Conservation (phyloP, 331 rosid species). For the Telfairia occidentalis region DNA sequence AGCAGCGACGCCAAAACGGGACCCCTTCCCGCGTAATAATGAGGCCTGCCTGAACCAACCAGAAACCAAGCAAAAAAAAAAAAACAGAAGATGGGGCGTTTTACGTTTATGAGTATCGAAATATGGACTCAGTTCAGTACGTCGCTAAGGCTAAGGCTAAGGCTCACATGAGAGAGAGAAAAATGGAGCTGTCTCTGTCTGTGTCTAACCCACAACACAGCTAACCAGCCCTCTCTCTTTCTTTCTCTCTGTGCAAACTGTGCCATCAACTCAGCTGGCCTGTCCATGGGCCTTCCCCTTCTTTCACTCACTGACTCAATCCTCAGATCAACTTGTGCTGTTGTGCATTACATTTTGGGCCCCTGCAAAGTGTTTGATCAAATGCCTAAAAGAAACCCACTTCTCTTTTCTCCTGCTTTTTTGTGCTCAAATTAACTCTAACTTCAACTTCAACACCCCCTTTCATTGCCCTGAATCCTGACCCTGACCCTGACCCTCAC, state of each 20-base stretch:
- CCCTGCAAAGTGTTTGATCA: constrained; percentile 4
- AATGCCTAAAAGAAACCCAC: background rate
- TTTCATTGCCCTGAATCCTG: too few species aligned
- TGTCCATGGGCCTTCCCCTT: background rate
- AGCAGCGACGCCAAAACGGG: constrained; percentile 3
- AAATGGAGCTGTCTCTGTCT: background rate
- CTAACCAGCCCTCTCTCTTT: background rate
- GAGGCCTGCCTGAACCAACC: too few species aligned
- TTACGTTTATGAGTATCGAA: too few species aligned
- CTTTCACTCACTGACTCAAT: constrained; percentile 5
- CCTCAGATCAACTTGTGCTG: background rate
- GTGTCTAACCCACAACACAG: background rate
- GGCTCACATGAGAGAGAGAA: background rate
- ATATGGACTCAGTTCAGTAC: too few species aligned
- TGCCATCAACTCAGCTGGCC: constrained; percentile 4
- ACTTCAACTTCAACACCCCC: background rate
- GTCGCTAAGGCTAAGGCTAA: too few species aligned
- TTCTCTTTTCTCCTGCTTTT: background rate
- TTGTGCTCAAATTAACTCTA: background rate
- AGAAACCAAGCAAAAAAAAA: too few species aligned
- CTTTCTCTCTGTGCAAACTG: constrained; percentile 4
- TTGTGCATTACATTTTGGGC: constrained; percentile 4
- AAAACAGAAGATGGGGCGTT: too few species aligned
- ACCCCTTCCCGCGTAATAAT: constrained; percentile 5
- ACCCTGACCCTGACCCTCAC: too few species aligned